Conservation (phyloP, 352 stramenopile species). For the Globisporangium nagaii region DNA sequence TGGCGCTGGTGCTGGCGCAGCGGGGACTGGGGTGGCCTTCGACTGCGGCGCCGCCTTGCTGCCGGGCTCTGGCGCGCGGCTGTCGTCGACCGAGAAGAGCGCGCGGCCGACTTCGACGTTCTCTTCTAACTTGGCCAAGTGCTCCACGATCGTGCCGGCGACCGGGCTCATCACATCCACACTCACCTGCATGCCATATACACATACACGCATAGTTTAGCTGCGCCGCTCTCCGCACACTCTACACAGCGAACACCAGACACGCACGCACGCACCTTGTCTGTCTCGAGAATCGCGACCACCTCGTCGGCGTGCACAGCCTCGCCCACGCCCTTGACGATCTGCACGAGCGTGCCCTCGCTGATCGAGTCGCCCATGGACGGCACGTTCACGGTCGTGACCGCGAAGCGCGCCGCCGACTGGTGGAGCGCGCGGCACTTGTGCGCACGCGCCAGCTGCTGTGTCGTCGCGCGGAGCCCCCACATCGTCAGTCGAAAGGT, state of each 20-base stretch:
- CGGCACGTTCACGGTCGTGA: conserved; percentile 80
- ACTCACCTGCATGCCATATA: conserved; percentile 45
- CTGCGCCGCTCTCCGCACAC: neutral
- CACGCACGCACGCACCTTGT: conserved; percentile 89
- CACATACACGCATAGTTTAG: neutral
- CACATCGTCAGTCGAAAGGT: conserved; percentile 6
- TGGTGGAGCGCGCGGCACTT: conserved; percentile 39
- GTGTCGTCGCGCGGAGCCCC: conserved; percentile 13
- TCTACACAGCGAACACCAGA: neutral
- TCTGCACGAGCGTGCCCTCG: conserved; percentile 96
- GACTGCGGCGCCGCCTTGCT: conserved; percentile 12
- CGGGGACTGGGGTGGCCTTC: too few species aligned
- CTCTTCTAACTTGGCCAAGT: conserved; percentile 93
- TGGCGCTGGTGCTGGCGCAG: conserved; percentile 8
- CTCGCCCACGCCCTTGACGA: conserved; percentile 91
- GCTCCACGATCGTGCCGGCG: conserved; percentile 89
- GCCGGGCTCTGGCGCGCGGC: conserved; percentile 25
- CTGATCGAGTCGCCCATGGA: conserved; percentile 97
- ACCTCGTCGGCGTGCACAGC: conserved; percentile 94
- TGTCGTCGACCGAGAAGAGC: conserved; percentile 93
- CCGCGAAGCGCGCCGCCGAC: conserved; percentile 28
- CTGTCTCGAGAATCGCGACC: conserved; percentile 97
- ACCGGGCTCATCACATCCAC: conserved; percentile 89
- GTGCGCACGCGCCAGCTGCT: conserved; percentile 3
- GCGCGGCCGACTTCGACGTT: conserved; percentile 93